These are phyloP conservation scores for Phytophthora pini DNA, from an alignment of 352 stramenopile genomes.

Conservation along the genomic window DNA sequence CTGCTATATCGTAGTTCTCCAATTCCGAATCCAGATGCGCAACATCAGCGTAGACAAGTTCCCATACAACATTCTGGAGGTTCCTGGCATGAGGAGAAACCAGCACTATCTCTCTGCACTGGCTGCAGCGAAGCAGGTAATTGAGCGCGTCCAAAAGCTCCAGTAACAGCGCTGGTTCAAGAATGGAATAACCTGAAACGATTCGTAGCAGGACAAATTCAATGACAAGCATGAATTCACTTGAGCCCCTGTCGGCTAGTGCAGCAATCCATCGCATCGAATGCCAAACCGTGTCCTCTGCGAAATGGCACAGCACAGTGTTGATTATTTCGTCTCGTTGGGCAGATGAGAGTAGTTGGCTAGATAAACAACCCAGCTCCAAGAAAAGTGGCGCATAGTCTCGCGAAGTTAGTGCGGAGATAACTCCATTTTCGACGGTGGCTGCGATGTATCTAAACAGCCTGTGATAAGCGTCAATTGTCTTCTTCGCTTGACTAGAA, in stretches of 20 bases:
- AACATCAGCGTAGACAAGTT: slow-evolving; percentile 19
- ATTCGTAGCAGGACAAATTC: slow-evolving; percentile 38
- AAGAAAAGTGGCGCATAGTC: slow-evolving; percentile 14
- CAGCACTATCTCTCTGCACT: slow-evolving; percentile 28
- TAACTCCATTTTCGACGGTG: slow-evolving; percentile 12
- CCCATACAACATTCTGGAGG: slow-evolving; percentile 28
- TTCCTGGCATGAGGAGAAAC: slow-evolving; percentile 15
- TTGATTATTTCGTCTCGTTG: slow-evolving; percentile 33
- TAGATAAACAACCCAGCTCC: slow-evolving; percentile 31
- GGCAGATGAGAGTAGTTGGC: slow-evolving; percentile 20
- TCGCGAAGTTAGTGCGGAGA: slow-evolving; percentile 1
- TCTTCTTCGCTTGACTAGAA: slow-evolving; percentile 27
- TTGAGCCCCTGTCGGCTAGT: slow-evolving; percentile 12
- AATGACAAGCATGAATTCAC: slow-evolving; percentile 26
- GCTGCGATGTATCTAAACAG: slow-evolving; percentile 24
- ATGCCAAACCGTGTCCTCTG: slow-evolving; percentile 23
- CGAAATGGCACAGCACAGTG: slow-evolving; percentile 25
- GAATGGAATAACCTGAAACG: slow-evolving; percentile 21
- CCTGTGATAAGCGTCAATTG: slow-evolving; percentile 21
- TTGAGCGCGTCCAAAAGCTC: slow-evolving; percentile 33
- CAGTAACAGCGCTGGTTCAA: slow-evolving; percentile 24
- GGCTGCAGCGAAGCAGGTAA: slow-evolving; percentile 26
- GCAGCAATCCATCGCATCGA: slow-evolving; percentile 40
- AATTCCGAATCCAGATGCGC: slow-evolving; percentile 8
- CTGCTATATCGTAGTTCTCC: slow-evolving; percentile 14